These are phyloP conservation scores for Shiraia bambusicola DNA, from an alignment of 2,329 filamentous ascomycete species.

Conservation along the genomic window DNA sequence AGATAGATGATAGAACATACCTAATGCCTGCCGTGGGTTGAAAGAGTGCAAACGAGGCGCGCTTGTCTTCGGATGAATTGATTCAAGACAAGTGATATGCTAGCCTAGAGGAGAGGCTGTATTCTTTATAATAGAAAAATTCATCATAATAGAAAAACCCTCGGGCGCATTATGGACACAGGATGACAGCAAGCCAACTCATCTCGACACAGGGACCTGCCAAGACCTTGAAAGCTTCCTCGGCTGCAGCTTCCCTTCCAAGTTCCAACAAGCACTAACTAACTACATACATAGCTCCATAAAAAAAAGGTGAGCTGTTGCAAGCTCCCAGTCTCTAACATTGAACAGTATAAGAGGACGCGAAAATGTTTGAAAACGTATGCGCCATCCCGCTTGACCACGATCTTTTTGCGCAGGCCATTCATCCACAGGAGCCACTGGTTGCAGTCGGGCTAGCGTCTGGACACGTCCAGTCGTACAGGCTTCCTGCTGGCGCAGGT, in stretches of 20 bases:
- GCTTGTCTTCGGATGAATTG: too few species aligned
- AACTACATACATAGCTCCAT: too few species aligned
- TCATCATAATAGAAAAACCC: too few species aligned
- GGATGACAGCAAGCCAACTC: too few species aligned
- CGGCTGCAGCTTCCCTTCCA: constrained; percentile 18
- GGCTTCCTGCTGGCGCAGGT: constrained; percentile 62
- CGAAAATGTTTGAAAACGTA: constrained; percentile 81
- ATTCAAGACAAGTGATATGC: background rate
- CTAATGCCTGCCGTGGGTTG: too few species aligned
- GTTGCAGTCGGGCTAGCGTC: constrained; percentile 82
- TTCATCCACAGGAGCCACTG: constrained; percentile 82
- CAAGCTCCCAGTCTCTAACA: background rate
- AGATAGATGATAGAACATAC: background rate
- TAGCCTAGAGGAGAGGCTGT: background rate
- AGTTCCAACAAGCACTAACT: constrained; percentile 1
- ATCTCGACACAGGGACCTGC: constrained; percentile 18
- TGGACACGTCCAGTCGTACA: constrained; percentile 83
- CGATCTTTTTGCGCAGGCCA: constrained; percentile 84
- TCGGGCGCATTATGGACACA: too few species aligned
- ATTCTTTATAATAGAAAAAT: too few species aligned
- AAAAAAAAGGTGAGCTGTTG: constrained; percentile 26
- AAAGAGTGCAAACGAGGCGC: too few species aligned
- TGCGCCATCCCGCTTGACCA: constrained; percentile 83
- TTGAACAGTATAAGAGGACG: constrained; percentile 2
- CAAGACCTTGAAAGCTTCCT: constrained; percentile 6